Conservation (phyloP, 345 rosid genomes). For the Brassica carinata region DNA sequence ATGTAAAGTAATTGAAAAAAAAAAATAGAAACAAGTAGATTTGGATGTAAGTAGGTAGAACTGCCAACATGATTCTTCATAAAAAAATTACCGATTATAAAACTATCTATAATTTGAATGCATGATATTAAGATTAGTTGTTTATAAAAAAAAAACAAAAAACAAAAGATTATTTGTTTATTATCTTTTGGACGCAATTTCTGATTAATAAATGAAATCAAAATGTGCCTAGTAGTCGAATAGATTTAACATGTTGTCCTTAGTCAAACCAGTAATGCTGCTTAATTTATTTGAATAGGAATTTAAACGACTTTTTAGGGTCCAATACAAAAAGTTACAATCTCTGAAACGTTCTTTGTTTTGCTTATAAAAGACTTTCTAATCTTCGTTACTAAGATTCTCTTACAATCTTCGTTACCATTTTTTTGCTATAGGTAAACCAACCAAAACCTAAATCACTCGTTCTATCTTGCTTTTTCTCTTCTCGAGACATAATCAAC, state of each 20-base stretch:
- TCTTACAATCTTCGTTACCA: neutral
- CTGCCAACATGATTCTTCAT: neutral
- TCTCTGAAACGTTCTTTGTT: neutral
- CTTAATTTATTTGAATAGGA: conserved; percentile 10
- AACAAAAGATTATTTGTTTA: neutral
- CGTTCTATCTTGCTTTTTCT: conserved; percentile 11
- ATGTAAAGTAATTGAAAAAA: no score
- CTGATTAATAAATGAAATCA: neutral
- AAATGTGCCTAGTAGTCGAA: neutral
- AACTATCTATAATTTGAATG: no score
- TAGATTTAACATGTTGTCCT: neutral
- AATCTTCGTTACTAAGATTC: conserved; percentile 10
- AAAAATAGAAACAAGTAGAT: no score
- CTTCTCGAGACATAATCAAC: neutral
- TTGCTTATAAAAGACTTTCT: conserved; percentile 6
- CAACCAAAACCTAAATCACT: conserved; percentile 14
- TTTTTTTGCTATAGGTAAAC: neutral
- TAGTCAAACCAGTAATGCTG: conserved; percentile 32
- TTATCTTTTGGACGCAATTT: neutral
- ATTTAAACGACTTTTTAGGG: conserved; percentile 9
- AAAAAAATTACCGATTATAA: no score
- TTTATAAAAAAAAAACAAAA: no score
- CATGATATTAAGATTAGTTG: no score
- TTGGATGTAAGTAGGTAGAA: neutral
- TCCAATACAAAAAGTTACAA: conserved; percentile 11